These are phyloP conservation scores for Fraxinus latifolia DNA, from an alignment of 305 asterid species.

Conservation along the genomic window DNA sequence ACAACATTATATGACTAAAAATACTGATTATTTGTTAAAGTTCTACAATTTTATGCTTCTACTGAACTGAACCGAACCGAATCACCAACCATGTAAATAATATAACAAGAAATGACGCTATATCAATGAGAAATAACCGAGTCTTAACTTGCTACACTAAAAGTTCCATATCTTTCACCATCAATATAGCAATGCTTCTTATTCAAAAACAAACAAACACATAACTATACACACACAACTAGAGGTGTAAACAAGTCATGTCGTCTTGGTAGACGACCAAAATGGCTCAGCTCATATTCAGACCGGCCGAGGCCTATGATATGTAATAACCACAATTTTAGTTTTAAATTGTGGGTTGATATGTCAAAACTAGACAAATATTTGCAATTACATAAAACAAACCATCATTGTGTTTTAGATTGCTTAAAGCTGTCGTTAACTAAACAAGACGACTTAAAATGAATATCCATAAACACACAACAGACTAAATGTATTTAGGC, in stretches of 20 bases:
- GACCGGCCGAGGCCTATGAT: neutral
- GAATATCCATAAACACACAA: slow-evolving; percentile 20
- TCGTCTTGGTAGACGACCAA: neutral
- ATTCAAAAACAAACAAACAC: neutral
- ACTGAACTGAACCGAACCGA: neutral
- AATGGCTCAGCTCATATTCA: neutral
- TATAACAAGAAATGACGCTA: neutral
- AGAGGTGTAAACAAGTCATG: neutral
- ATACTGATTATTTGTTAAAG: neutral
- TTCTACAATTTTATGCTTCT: neutral
- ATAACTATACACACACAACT: neutral
- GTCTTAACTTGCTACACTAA: neutral
- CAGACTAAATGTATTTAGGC: slow-evolving; percentile 1
- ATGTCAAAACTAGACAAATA: slow-evolving; percentile 27
- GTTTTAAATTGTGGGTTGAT: neutral
- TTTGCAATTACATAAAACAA: slow-evolving; percentile 28
- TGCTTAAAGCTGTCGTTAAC: slow-evolving; percentile 26
- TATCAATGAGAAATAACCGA: neutral
- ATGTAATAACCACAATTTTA: neutral
- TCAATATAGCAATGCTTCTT: neutral
- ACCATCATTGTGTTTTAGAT: slow-evolving; percentile 22
- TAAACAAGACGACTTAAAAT: slow-evolving; percentile 12
- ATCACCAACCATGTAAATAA: neutral
- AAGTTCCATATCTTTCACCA: neutral
- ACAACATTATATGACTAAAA: neutral